Evolutionary conservation across 768 basidiomycete species (phyloP).

Genomic region (Termitomyces heimii): DNA sequence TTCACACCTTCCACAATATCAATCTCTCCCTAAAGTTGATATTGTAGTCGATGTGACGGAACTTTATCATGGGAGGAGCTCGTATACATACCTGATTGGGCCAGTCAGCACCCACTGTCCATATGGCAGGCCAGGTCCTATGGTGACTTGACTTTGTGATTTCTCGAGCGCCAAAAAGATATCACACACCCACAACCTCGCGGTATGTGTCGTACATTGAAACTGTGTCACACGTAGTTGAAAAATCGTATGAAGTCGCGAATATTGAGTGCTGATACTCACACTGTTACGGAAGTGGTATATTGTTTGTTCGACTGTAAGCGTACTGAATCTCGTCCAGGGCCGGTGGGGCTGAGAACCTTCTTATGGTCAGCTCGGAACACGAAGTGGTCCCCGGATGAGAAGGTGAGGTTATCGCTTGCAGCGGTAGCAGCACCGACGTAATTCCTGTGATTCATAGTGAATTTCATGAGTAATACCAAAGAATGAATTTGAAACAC

Average conservation of each 20-base stretch:
- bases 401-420: conserved; percentile 50
- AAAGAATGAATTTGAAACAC: conserved; percentile 7
- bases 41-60: background rate
- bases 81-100: conserved; percentile 28
- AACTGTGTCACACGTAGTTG: conserved; percentile 17
- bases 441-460: background rate
- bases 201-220: conserved; percentile 56
- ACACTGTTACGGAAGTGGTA: conserved; percentile 49
- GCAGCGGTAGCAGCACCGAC: conserved; percentile 37
- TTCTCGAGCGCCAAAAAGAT: background rate
- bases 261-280: conserved; percentile 1
- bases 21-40: conserved; percentile 37
- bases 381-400: conserved; percentile 46
- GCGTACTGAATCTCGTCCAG: conserved; percentile 56
- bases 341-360: conserved; percentile 37
- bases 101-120: conserved; percentile 47
- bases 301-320: conserved; percentile 50
- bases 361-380: conserved; percentile 51
- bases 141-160: background rate
- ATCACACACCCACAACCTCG: conserved; percentile 46
- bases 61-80: background rate
- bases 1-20: conserved; percentile 42
- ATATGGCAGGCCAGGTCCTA: conserved; percentile 48
- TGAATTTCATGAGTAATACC: background rate
- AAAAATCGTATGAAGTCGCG: background rate